Percentiles rank a stretch among this genome's conserved stretches.
Conservation (phyloP, 73 alveolate species). For the Durusdinium trenchii region DNA sequence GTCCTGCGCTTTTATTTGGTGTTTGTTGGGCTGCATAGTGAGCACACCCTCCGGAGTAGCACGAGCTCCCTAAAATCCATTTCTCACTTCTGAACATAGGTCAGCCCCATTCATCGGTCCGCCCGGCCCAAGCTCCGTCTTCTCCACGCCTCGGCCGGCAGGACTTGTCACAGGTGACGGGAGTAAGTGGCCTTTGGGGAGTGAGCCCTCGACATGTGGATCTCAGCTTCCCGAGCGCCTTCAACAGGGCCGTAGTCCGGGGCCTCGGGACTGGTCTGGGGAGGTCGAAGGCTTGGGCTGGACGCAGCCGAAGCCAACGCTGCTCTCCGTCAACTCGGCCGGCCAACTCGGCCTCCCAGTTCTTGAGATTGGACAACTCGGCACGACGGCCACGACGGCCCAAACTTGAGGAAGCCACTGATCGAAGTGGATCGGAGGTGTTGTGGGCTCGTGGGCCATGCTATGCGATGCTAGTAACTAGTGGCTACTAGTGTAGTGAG, state of each 20-base stretch:
- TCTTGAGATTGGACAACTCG: no score
- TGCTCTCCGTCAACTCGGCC: no score
- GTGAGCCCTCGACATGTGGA: conserved; percentile 79
- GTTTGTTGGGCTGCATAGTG: neutral
- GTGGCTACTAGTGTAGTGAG: no score
- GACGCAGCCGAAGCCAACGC: no score
- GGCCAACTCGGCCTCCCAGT: no score
- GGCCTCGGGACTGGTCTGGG: no score
- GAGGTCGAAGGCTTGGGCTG: no score
- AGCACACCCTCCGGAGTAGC: neutral
- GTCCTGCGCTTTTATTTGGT: neutral
- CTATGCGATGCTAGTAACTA: neutral
- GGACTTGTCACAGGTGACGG: conserved; percentile 57
- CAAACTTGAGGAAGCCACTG: neutral
- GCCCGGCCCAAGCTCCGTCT: no score
- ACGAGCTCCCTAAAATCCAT: neutral
- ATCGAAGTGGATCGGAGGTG: neutral
- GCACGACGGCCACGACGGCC: neutral
- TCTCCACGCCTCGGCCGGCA: conserved; percentile 5
- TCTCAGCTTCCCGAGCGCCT: conserved; percentile 67
- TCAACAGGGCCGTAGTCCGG: conserved; percentile 54
- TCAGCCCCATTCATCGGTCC: neutral
- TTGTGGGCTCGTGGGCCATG: neutral
- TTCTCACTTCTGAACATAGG: neutral
- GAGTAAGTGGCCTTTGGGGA: conserved; percentile 48